Evolutionary conservation across 495 filamentous ascomycete genomes (phyloP).

Genomic region (Acidiella bohemica): DNA sequence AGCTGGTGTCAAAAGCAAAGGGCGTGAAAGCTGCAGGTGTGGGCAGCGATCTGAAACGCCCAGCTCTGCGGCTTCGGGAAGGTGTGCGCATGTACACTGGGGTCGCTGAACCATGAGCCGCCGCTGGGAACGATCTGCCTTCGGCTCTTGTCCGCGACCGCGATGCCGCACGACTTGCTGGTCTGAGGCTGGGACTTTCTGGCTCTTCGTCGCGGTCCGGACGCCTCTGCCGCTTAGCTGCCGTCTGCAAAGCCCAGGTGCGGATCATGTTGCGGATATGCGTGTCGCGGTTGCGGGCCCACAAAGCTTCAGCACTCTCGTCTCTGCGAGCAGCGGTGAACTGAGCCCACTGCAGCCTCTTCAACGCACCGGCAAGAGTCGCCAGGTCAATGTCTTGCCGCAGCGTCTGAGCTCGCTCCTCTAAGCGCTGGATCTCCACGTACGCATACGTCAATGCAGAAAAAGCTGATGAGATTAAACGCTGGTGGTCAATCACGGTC

Average conservation of each 20-base stretch:
- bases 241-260: constrained; percentile 25
- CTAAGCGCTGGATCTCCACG: constrained; percentile 6
- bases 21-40: constrained; percentile 8
- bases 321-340: constrained; percentile 23
- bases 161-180: constrained; percentile 14
- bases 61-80: constrained; percentile 13
- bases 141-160: constrained; percentile 3
- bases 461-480: constrained; percentile 8
- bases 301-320: constrained; percentile 26
- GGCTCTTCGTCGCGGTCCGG: constrained; percentile 9
- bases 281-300: constrained; percentile 23
- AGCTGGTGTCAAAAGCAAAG: constrained; percentile 14
- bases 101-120: not conserved
- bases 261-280: constrained; percentile 28
- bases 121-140: constrained; percentile 22
- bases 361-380: constrained; percentile 12
- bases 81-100: constrained; percentile 19
- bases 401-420: constrained; percentile 16
- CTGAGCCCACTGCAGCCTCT: constrained; percentile 26
- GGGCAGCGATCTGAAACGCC: constrained; percentile 9
- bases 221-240: not conserved
- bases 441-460: not conserved
- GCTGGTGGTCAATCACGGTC: not conserved
- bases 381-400: constrained; percentile 19
- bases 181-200: constrained; percentile 17